Evolutionary conservation across 768 basidiomycete genomes (phyloP).

Genomic region (Panaeolus papilionaceus): DNA sequence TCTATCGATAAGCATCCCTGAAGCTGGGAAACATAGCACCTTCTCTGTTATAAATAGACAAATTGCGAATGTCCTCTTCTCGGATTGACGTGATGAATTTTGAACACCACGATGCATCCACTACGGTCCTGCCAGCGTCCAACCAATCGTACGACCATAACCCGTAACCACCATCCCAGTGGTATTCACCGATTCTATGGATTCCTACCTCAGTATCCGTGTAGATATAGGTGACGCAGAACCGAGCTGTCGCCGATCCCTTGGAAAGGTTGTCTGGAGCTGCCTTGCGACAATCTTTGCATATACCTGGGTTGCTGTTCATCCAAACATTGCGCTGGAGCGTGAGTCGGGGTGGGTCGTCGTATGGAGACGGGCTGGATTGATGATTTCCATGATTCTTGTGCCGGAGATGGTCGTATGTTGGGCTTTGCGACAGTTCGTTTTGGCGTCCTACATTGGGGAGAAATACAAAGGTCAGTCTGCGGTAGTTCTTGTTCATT

Average conservation of each 20-base stretch:
- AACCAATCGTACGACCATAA: too few relatives aligned
- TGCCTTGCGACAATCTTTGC: conserved; percentile 29
- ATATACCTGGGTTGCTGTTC: conserved; percentile 31
- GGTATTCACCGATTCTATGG: neutral
- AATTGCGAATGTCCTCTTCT: too few relatives aligned
- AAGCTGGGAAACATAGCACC: too few relatives aligned
- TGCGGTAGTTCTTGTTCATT: neutral
- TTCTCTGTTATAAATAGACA: too few relatives aligned
- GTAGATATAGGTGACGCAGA: neutral
- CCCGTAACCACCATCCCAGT: too few relatives aligned
- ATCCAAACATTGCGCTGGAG: conserved; percentile 23
- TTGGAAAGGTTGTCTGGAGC: conserved; percentile 27
- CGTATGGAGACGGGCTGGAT: conserved; percentile 2
- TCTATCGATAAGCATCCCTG: too few relatives aligned
- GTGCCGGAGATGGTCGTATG: conserved; percentile 27
- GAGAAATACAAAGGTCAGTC: conserved; percentile 18
- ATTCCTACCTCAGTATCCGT: neutral
- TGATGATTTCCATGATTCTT: conserved; percentile 20
- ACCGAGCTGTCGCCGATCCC: conserved; percentile 15
- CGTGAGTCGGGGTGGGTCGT: neutral
- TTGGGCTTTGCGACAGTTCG: conserved; percentile 30
- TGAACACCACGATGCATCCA: too few relatives aligned
- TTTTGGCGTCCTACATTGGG: conserved; percentile 21
- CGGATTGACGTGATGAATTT: too few relatives aligned
- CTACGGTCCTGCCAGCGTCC: too few relatives aligned